Evolutionary conservation across 169 alveolate genomes (phyloP), one percentile per base, ranked within the genome.

Genomic region (Theileria orientalis): DNA sequence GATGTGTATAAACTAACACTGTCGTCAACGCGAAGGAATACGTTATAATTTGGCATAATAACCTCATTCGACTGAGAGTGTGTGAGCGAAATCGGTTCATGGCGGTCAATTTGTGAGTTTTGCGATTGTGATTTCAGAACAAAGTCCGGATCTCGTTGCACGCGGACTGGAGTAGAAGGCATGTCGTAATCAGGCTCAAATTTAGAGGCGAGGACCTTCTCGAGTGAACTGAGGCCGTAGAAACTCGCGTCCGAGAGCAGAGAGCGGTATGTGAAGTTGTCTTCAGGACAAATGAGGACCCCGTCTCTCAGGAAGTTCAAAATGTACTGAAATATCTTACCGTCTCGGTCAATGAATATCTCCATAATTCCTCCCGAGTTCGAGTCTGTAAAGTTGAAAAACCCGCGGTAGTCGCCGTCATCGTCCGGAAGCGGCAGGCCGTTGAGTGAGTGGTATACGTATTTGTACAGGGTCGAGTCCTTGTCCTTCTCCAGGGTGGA

Each of bases 261-360:
- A 0, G 59, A 63, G 25, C 63, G 74, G 66, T 70, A 47, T 11
- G 72, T 21, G 8, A 70, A 46, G 14, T 9, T 19, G 27, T 82
- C 89, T 7, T 62, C 80, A 0, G 89, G 89, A n/a, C 64, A 35
- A 0, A 64, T 73, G 23, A 74, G 68, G 8, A 51, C 69, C 21
- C 80, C 84, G 35, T 72, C 75, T 29, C 89, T 68, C 30, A 82
- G 74, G 60, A 46, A 82, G 63, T 82, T 62, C 46, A 82, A 29
- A 32, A 82, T 67, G 69, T 73, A 64, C 23, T 35, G 40, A 27
- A 82, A 82, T 0, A 33, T 56, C 21, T 44, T 54, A 13, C 89
- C 89, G 42, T 82, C 84, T 11, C 89, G 59, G 61, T 82, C 89
- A 27, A 82, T 74, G 57, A 82, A 82, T 16, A 82, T 77, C n/a